Conservation (phyloP, 352 stramenopile genomes). For the Pythium dissotocum region DNA sequence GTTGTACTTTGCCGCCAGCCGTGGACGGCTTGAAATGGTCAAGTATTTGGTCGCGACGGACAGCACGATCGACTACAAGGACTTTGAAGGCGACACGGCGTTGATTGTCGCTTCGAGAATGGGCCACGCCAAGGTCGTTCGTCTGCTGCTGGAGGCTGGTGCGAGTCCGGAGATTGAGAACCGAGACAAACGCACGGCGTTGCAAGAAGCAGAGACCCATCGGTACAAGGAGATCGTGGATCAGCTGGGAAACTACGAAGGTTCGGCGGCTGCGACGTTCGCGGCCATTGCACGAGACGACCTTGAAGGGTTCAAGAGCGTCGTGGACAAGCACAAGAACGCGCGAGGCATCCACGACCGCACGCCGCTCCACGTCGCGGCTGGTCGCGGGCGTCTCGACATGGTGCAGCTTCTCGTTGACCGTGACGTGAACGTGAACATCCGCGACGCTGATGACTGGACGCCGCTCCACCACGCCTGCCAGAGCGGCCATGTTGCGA, state of each 20-base stretch:
- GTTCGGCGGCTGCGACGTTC: too few species aligned
- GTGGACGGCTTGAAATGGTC: too few species aligned
- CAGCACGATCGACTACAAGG: too few species aligned
- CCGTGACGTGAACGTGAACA: slow-evolving; percentile 1
- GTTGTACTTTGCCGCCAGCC: too few species aligned
- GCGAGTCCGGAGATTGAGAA: slow-evolving; percentile 23
- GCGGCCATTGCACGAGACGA: too few species aligned
- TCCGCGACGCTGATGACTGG: background rate
- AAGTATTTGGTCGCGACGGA: too few species aligned
- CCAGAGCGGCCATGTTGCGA: background rate
- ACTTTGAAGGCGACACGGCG: background rate
- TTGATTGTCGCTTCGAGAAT: background rate
- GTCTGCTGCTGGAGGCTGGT: background rate
- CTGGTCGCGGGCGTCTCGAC: slow-evolving; percentile 34
- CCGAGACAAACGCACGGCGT: background rate
- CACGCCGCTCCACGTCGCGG: slow-evolving; percentile 41
- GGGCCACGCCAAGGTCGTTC: background rate
- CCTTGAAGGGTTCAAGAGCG: background rate
- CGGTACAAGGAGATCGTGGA: background rate
- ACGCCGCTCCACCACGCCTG: background rate
- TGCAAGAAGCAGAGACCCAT: slow-evolving; percentile 2
- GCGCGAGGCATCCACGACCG: slow-evolving; percentile 33
- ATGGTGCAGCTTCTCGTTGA: slow-evolving; percentile 30
- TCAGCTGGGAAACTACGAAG: background rate
- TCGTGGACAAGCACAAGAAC: background rate